A percentile compares a stretch with the other conserved stretches of the same genome.
Evolutionary conservation across 2,329 filamentous ascomycete genomes (phyloP).

Genomic region (Ophiostoma australiae): DNA sequence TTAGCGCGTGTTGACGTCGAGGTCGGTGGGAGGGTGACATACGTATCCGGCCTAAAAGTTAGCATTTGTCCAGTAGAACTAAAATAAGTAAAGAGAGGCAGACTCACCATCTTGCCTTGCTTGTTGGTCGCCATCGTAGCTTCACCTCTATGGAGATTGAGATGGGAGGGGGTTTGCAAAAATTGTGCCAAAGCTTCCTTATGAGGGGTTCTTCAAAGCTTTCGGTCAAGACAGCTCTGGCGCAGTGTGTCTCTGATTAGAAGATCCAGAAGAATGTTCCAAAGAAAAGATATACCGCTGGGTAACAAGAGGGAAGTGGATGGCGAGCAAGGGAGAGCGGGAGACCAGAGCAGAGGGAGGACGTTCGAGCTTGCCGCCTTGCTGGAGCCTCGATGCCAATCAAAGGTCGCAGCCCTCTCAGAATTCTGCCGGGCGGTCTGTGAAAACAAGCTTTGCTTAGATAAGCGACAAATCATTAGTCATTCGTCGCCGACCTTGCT

Average conservation of each 20-base stretch:
- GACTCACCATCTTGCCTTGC: constrained; percentile 98
- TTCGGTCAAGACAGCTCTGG: constrained; percentile 19
- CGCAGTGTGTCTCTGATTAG: constrained; percentile 20
- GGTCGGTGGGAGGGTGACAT: constrained; percentile 38
- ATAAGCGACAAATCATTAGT: not conserved
- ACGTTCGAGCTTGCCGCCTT: not conserved
- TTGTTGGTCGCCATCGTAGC: constrained; percentile 70
- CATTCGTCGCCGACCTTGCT: not conserved
- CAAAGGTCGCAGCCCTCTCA: constrained; percentile 14
- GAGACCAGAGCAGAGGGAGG: not conserved
- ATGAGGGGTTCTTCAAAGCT: constrained; percentile 21
- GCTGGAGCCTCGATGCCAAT: constrained; percentile 18
- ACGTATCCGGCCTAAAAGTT: constrained; percentile 60
- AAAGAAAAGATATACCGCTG: constrained; percentile 21
- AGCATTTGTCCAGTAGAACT: not conserved
- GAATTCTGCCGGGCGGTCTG: constrained; percentile 19
- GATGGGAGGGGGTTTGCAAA: constrained; percentile 22
- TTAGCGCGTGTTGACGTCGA: constrained; percentile 29
- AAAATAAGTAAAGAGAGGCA: not conserved
- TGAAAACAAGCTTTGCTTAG: not conserved
- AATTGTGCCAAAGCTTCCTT: constrained; percentile 23
- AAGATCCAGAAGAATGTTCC: constrained; percentile 14
- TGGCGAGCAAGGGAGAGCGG: not conserved
- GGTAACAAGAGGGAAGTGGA: not conserved
- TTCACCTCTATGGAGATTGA: not conserved